Evolutionary conservation across 129 eudicot species (phyloP).

Genomic region (Solidago caesia): DNA sequence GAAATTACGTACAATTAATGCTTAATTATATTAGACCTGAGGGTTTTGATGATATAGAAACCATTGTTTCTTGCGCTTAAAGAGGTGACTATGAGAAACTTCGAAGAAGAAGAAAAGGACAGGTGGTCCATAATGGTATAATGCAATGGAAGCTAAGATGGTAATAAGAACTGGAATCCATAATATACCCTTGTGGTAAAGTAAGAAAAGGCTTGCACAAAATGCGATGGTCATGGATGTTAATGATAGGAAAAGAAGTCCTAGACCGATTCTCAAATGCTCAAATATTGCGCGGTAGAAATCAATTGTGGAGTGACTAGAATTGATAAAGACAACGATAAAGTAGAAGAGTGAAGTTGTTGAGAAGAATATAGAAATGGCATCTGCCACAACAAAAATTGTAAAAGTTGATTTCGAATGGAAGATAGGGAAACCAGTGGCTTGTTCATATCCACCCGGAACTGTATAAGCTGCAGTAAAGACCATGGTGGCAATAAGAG

Average conservation of each 20-base stretch:
- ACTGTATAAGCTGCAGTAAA: slow-evolving; percentile 37
- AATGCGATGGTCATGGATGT: background rate
- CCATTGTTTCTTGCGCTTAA: background rate
- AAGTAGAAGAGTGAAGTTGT: background rate
- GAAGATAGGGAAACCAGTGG: slow-evolving; percentile 12
- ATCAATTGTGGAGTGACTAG: background rate
- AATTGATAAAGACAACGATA: background rate
- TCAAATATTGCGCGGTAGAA: background rate
- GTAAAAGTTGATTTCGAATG: background rate
- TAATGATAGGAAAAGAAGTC: background rate
- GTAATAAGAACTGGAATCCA: slow-evolving; percentile 27
- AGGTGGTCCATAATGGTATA: background rate
- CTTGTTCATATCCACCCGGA: slow-evolving; percentile 26
- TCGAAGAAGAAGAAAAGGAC: background rate
- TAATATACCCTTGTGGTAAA: slow-evolving; percentile 8
- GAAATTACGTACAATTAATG: too few relatives aligned
- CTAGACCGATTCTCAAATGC: background rate
- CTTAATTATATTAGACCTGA: background rate
- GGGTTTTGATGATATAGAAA: background rate
- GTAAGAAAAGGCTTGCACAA: slow-evolving; percentile 19
- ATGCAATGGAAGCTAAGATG: slow-evolving; percentile 13
- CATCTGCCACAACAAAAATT: slow-evolving; percentile 9
- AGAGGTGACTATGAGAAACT: background rate
- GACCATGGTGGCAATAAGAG: slow-evolving; percentile 32
- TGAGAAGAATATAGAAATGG: slow-evolving; percentile 10